These are phyloP conservation scores for Neonectria ditissima DNA, from an alignment of 2,329 filamentous ascomycete genomes.

Conservation along the genomic window DNA sequence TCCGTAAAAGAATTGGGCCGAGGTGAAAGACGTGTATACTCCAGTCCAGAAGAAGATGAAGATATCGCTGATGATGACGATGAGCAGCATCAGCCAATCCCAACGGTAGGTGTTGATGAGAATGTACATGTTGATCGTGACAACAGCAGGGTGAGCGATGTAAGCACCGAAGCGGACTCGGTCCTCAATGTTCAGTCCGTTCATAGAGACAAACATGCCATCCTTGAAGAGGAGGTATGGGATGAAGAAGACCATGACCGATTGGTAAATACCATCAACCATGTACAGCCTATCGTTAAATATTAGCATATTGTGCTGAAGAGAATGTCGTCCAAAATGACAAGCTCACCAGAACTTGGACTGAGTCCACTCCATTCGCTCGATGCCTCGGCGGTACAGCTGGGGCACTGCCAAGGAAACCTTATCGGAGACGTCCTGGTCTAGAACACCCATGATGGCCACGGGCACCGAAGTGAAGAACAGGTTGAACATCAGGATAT, in stretches of 20 bases:
- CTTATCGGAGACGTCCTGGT: conserved; percentile 95
- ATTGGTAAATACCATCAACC: conserved; percentile 94
- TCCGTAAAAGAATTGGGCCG: conserved; percentile 74
- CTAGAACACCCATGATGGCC: conserved; percentile 94
- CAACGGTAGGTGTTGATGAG: conserved; percentile 96
- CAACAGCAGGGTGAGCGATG: conserved; percentile 83
- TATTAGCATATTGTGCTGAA: conserved; percentile 24
- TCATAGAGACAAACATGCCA: conserved; percentile 76
- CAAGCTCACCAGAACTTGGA: conserved; percentile 88
- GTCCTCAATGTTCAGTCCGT: conserved; percentile 81
- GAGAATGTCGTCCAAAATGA: neutral
- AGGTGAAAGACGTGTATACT: conserved; percentile 73
- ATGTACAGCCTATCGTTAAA: conserved; percentile 79
- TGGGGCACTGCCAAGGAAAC: conserved; percentile 95
- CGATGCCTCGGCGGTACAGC: conserved; percentile 94
- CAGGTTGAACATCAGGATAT: conserved; percentile 96
- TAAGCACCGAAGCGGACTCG: conserved; percentile 88
- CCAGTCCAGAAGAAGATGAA: conserved; percentile 97
- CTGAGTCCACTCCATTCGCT: conserved; percentile 96
- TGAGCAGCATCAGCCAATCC: conserved; percentile 94
- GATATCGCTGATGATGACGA: conserved; percentile 84
- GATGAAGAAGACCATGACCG: conserved; percentile 92
- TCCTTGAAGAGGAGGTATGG: conserved; percentile 82
- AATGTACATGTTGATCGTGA: conserved; percentile 94
- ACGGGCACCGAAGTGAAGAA: conserved; percentile 96